These are phyloP conservation scores for Mortierella sp. DNA, from an alignment of 371 early-diverging fungal species.

Conservation along the genomic window DNA sequence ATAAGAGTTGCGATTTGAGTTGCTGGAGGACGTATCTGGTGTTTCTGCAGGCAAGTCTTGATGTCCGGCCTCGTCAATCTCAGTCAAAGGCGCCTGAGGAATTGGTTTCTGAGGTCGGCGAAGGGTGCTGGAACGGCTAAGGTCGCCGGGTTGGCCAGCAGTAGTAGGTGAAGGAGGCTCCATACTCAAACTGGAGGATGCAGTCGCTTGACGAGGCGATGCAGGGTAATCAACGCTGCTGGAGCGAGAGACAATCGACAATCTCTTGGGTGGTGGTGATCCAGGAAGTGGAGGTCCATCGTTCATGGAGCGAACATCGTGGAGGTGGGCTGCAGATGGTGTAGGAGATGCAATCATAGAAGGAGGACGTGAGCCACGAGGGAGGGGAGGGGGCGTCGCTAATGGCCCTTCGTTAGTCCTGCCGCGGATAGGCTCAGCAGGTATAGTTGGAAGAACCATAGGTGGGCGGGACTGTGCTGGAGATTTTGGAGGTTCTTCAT, in stretches of 20 bases:
- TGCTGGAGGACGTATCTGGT: neutral
- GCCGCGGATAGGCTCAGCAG: slow-evolving; percentile 27
- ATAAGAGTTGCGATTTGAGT: slow-evolving; percentile 36
- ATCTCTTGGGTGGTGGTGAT: slow-evolving; percentile 41
- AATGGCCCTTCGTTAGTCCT: slow-evolving; percentile 30
- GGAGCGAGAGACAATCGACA: slow-evolving; percentile 33
- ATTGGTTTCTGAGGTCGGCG: slow-evolving; percentile 48
- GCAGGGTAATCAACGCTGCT: slow-evolving; percentile 27
- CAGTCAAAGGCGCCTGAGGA: slow-evolving; percentile 41
- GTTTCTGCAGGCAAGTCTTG: slow-evolving; percentile 5
- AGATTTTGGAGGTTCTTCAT: slow-evolving; percentile 27
- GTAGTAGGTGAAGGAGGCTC: slow-evolving; percentile 27
- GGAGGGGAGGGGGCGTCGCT: slow-evolving; percentile 39
- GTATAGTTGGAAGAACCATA: slow-evolving; percentile 28
- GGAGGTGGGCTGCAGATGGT: slow-evolving; percentile 10
- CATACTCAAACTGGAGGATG: slow-evolving; percentile 11
- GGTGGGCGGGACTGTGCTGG: slow-evolving; percentile 25
- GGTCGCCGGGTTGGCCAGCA: slow-evolving; percentile 14
- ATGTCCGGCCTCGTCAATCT: slow-evolving; percentile 14
- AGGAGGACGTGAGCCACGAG: slow-evolving; percentile 41
- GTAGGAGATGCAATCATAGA: slow-evolving; percentile 46
- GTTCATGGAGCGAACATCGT: slow-evolving; percentile 16
- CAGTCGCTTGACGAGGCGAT: slow-evolving; percentile 30
- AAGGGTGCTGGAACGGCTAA: slow-evolving; percentile 29
- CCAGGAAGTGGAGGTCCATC: slow-evolving; percentile 37